Evolutionary conservation across 2,329 filamentous ascomycete species (phyloP).

Genomic region (Talaromyces atroroseus): DNA sequence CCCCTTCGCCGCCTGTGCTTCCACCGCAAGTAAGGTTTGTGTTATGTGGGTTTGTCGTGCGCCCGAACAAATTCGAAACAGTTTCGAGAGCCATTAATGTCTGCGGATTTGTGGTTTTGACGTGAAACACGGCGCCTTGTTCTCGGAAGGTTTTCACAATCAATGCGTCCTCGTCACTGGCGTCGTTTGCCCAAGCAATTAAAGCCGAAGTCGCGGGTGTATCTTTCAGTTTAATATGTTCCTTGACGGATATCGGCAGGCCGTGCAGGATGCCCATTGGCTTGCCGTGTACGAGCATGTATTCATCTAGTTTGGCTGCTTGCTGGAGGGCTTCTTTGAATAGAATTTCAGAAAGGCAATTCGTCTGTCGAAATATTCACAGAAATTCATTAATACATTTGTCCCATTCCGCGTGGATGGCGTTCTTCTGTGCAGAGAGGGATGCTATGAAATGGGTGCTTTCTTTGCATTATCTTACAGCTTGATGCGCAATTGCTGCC

Average conservation of each 20-base stretch:
- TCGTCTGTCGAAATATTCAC: neutral
- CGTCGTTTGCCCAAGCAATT: constrained; percentile 14
- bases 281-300: constrained; percentile 23
- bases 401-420: no score
- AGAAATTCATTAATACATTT: neutral
- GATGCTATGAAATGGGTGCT: neutral
- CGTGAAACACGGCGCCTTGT: constrained; percentile 7
- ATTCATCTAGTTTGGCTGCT: constrained; percentile 34
- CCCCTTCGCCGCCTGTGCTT: constrained; percentile 49
- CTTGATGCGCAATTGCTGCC: constrained; percentile 25
- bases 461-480: constrained; percentile 1
- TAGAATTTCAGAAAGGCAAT: constrained; percentile 35
- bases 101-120: constrained; percentile 7
- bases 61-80: constrained; percentile 38
- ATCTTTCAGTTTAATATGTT: constrained; percentile 50
- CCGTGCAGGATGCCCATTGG: constrained; percentile 36
- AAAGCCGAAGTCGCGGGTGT: constrained; percentile 35
- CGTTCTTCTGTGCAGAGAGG: neutral
- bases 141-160: constrained; percentile 14
- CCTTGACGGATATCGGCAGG: constrained; percentile 46
- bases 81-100: constrained; percentile 8
- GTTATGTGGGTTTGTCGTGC: constrained; percentile 38
- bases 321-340: constrained; percentile 31
- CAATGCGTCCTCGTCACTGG: constrained; percentile 15
- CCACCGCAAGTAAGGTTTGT: constrained; percentile 29